Conservation (phyloP, 2,329 filamentous ascomycete genomes). For the Grosmannia huntii region DNA sequence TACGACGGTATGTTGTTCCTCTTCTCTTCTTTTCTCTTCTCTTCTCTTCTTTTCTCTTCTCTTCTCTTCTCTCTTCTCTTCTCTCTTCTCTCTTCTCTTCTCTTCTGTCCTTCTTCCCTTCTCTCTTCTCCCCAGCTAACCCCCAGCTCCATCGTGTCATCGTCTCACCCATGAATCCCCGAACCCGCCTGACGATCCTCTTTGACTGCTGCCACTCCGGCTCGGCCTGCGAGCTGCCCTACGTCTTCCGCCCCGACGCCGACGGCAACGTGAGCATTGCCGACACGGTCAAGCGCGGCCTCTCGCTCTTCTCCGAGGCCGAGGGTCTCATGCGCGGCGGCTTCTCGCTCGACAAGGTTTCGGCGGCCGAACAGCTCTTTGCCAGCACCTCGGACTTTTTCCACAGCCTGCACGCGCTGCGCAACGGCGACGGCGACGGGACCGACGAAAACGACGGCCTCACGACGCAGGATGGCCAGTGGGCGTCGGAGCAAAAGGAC, state of each 20-base stretch:
- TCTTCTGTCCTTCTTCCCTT: neutral
- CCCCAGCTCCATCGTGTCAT: conserved; percentile 33
- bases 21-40: neutral
- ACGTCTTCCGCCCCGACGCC: conserved; percentile 41
- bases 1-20: conserved; percentile 20
- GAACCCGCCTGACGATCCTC: conserved; percentile 38
- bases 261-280: conserved; percentile 43
- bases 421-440: conserved; percentile 19
- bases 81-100: neutral
- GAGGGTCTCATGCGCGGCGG: conserved; percentile 34
- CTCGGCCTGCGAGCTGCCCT: conserved; percentile 45
- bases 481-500: conserved; percentile 24
- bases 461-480: conserved; percentile 27
- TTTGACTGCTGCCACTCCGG: conserved; percentile 52
- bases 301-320: conserved; percentile 35
- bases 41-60: too few relatives aligned
- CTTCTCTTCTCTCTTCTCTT: neutral
- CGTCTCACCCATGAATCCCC: conserved; percentile 35
- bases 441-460: conserved; percentile 27
- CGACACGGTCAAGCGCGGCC: conserved; percentile 39
- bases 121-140: neutral
- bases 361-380: conserved; percentile 37
- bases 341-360: conserved; percentile 29
- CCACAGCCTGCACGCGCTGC: conserved; percentile 33
- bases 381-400: conserved; percentile 42